phyloP scores from a whole-genome alignment of 2,329 filamentous ascomycete species.

The Colletotrichum falcatum region DNA sequence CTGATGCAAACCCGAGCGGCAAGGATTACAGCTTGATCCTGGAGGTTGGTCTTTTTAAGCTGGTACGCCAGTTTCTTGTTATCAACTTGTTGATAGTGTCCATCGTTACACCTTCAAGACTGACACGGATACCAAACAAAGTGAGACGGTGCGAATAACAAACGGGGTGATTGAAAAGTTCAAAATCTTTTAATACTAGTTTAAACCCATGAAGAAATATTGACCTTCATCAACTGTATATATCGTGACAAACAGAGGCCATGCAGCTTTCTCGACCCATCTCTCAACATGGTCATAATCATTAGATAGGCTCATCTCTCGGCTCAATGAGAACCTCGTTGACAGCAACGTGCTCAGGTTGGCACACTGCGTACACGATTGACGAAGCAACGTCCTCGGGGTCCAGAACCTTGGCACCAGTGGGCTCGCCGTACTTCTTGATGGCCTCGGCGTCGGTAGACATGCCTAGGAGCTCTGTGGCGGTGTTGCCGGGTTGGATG shows the following conservation, averaged over 20 bases:
- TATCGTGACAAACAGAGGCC: background rate
- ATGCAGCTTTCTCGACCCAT: background rate
- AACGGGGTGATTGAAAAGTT: too few species aligned
- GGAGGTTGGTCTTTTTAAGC: background rate
- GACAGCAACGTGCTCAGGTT: constrained; percentile 81
- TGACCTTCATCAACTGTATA: background rate
- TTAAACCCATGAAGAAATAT: background rate
- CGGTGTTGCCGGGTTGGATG: constrained; percentile 82
- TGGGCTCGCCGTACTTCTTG: constrained; percentile 82
- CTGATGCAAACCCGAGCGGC: background rate
- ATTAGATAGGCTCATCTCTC: constrained; percentile 77
- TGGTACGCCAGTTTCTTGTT: background rate
- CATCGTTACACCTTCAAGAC: background rate
- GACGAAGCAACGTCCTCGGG: constrained; percentile 78
- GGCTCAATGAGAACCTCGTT: constrained; percentile 87
- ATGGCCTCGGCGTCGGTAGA: constrained; percentile 81
- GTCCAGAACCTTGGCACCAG: constrained; percentile 80
- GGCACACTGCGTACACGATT: constrained; percentile 79
- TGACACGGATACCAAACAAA: background rate
- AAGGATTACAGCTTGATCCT: background rate
- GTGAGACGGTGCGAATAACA: too few species aligned
- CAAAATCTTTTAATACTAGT: background rate
- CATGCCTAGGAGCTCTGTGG: constrained; percentile 79
- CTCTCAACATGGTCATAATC: constrained; percentile 9
- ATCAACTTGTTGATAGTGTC: background rate